A percentile compares a stretch with the other conserved stretches of the same genome.
Conservation (phyloP, 768 basidiomycete genomes). For the Boletus fagicola region DNA sequence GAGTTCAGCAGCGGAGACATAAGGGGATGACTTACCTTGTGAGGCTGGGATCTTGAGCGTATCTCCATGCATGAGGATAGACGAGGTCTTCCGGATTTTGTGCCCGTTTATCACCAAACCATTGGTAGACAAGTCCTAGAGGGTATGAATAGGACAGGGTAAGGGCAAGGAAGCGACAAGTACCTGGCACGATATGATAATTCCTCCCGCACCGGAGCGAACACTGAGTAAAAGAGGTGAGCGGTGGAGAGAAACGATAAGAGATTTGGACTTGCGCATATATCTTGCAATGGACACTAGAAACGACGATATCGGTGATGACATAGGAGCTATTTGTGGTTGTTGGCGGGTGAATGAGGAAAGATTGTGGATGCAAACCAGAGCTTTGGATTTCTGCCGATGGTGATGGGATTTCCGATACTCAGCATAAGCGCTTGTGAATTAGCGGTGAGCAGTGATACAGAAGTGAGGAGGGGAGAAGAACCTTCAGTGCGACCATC, state of each 20-base stretch:
- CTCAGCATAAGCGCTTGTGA: slow-evolving; percentile 55
- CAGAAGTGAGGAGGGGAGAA: background rate
- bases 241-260: background rate
- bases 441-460: slow-evolving; percentile 1
- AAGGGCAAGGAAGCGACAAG: background rate
- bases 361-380: slow-evolving; percentile 43
- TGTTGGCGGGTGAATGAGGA: background rate
- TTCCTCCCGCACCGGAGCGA: slow-evolving; percentile 63
- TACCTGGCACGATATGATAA: slow-evolving; percentile 80
- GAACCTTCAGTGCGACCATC: slow-evolving; percentile 67
- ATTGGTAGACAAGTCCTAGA: slow-evolving; percentile 74
- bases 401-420: slow-evolving; percentile 59
- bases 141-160: background rate
- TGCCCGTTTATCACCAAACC: slow-evolving; percentile 71
- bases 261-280: slow-evolving; percentile 56
- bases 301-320: slow-evolving; percentile 59
- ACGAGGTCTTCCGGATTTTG: slow-evolving; percentile 60
- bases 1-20: background rate
- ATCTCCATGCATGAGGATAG: slow-evolving; percentile 79
- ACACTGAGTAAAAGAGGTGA: slow-evolving; percentile 43
- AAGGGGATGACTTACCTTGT: slow-evolving; percentile 42
- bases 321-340: slow-evolving; percentile 52
- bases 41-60: slow-evolving; percentile 64
- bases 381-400: slow-evolving; percentile 67
- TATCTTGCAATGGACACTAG: slow-evolving; percentile 72